Conservation (phyloP, 83 land plant species). For the Picea mariana region DNA sequence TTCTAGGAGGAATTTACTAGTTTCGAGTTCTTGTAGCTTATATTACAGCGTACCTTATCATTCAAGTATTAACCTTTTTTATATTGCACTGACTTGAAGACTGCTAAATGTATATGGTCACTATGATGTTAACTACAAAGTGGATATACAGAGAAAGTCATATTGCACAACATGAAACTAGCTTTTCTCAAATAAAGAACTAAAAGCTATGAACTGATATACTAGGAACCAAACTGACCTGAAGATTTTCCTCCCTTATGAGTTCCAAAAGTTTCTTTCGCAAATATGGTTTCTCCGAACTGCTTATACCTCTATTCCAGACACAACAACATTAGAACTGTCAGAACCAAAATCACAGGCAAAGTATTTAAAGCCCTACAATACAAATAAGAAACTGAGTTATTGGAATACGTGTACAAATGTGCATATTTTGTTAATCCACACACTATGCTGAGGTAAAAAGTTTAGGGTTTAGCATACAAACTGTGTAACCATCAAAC, state of each 20-base stretch:
- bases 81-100: not conserved
- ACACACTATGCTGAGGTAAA: not conserved
- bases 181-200: not conserved
- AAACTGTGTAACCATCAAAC: not conserved
- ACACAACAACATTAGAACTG: not conserved
- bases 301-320: slow-evolving; percentile 78
- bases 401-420: not conserved
- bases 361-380: not conserved
- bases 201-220: not conserved
- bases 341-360: not conserved
- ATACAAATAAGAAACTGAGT: not conserved
- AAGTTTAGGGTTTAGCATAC: too few species aligned
- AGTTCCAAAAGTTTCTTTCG: slow-evolving; percentile 74
- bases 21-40: too few species aligned
- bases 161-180: not conserved
- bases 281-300: slow-evolving; percentile 81
- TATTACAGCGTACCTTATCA: not conserved
- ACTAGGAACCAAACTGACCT: slow-evolving; percentile 47
- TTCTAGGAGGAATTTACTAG: too few species aligned
- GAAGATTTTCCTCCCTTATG: slow-evolving; percentile 84
- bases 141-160: not conserved
- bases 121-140: not conserved
- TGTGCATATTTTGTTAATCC: not conserved
- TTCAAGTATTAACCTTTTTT: too few species aligned
- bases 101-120: not conserved